These are phyloP conservation scores for Saccharomycopsis lassenensis DNA, from an alignment of 805 yeast genomes.

Conservation along the genomic window DNA sequence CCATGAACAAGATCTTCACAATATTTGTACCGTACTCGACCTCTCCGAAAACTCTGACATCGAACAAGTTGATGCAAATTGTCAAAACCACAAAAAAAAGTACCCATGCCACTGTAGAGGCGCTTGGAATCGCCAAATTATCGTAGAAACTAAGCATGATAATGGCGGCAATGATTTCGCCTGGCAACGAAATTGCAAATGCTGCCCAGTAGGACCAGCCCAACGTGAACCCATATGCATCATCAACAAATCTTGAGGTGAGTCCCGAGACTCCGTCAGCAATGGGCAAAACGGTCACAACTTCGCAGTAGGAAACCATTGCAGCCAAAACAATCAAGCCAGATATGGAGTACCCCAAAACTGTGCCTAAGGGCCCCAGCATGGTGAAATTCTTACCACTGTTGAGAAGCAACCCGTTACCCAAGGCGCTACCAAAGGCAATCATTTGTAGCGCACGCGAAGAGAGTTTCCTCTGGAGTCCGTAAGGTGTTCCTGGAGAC, in stretches of 20 bases:
- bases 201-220: constrained; percentile 70
- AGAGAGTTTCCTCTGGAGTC: constrained; percentile 45
- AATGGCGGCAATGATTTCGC: constrained; percentile 72
- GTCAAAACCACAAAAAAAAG: constrained; percentile 42
- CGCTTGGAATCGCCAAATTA: constrained; percentile 35
- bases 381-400: constrained; percentile 67
- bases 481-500: no score
- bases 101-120: constrained; percentile 55
- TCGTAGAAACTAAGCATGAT: constrained; percentile 63
- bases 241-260: constrained; percentile 63
- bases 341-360: constrained; percentile 52
- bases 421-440: constrained; percentile 68
- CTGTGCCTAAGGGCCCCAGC: constrained; percentile 69
- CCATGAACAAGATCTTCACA: constrained; percentile 42
- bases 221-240: constrained; percentile 62
- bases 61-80: constrained; percentile 45
- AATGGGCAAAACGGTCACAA: constrained; percentile 69
- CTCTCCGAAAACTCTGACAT: constrained; percentile 65
- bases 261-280: constrained; percentile 70
- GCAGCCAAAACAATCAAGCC: constrained; percentile 59
- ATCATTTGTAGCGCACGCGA: constrained; percentile 67
- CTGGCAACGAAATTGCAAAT: constrained; percentile 60
- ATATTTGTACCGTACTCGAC: constrained; percentile 54
- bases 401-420: constrained; percentile 61
- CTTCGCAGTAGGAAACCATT: constrained; percentile 67